Evolutionary conservation across 148 eudicot genomes (phyloP), one percentile per base, ranked within the genome.

Genomic region (Fagopyrum esculentum): DNA sequence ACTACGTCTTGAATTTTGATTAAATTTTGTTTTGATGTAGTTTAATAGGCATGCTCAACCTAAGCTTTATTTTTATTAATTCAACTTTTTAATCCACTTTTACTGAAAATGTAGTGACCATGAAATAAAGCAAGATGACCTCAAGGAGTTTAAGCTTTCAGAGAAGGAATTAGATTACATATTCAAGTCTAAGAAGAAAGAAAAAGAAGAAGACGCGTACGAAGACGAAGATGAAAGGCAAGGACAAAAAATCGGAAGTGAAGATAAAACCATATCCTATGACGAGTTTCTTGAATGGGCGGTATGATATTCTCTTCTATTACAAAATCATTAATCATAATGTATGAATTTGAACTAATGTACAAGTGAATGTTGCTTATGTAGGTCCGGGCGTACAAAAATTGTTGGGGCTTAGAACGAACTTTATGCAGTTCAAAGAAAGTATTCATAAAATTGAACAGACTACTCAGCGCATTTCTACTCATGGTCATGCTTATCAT

Each of bases 401-500:
- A 50, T 1, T 73, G 75, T 22, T 49, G 59, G 57, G 56, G 59
- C 11, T 48, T 73, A 10, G 45, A 52, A 50, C 57, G 43, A 6
- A 48, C 45, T 51, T 50, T 51, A 6, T 9, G 40, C 60, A 73
- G 59, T 15, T 73, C 75, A 0, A 73, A 52, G 45, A 52, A 45
- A 26, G 75, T 52, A 43, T 48, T 73, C 11, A 6, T 48, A 15
- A 50, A 73, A 35, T 57, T 89, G 77, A 76, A 83, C 82, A 78
- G 73, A 40, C 81, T 89, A 60, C 64, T 85, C 1, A 73, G 85
- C 1, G 83, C 68, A 57, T 75, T 89, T 68, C 72, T 85, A 13
- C 17, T 82, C 29, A 11, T 79, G 7, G 46, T 86, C 17, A 56
- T 83, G 29, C 69, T 80, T 1, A 52, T 86, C 13, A 77, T 86